phyloP scores from a whole-genome alignment of 2,329 filamentous ascomycete genomes.

The Sporothrix variecibatus region DNA sequence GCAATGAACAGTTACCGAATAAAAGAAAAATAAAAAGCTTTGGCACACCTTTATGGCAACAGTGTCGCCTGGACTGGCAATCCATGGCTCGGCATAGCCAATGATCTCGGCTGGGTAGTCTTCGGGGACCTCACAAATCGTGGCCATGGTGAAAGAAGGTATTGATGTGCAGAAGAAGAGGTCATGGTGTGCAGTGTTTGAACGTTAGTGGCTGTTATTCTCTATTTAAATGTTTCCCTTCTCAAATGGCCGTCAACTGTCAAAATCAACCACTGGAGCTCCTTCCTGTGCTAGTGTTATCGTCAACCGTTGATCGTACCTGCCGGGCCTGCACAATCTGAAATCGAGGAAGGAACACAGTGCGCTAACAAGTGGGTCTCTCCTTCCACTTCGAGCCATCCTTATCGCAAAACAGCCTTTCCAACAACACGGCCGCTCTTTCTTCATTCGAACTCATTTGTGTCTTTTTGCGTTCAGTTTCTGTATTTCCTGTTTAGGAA shows the following conservation, averaged over 20 bases:
- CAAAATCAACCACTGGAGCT: neutral
- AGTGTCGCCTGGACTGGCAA: neutral
- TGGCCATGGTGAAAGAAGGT: neutral
- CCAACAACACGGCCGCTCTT: neutral
- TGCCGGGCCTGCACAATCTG: neutral
- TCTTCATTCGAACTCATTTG: neutral
- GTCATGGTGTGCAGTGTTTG: neutral
- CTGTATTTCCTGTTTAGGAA: neutral
- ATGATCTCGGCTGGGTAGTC: neutral
- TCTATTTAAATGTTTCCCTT: neutral
- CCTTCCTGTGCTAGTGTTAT: neutral
- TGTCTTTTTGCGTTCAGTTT: neutral
- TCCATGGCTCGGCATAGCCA: neutral
- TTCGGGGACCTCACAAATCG: neutral
- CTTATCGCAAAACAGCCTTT: neutral
- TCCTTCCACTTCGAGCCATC: neutral
- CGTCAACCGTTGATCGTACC: neutral
- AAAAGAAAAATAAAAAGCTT: neutral
- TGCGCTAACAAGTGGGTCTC: neutral
- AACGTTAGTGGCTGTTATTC: neutral
- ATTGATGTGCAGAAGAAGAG: neutral
- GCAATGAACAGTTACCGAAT: neutral
- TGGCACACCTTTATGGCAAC: neutral
- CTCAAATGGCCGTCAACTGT: neutral
- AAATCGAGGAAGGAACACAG: neutral